Percentiles rank a stretch among this genome's conserved stretches.
Conservation (phyloP, 2,329 filamentous ascomycete species). For the Fusarium acutatum region DNA sequence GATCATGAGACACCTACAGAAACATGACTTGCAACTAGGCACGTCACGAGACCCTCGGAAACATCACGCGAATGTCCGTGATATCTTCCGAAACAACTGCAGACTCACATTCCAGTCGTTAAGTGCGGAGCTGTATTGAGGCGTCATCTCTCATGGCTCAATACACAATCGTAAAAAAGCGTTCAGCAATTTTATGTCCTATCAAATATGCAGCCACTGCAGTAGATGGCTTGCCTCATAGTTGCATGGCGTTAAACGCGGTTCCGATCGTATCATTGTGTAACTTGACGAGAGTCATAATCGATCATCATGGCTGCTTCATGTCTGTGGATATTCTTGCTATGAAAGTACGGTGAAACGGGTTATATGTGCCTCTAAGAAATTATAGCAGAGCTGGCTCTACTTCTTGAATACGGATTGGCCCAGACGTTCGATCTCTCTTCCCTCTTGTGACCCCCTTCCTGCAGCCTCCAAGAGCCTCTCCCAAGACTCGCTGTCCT, state of each 20-base stretch:
- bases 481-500: constrained; percentile 79
- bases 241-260: constrained; percentile 4
- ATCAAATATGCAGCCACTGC: constrained; percentile 8
- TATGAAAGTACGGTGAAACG: constrained; percentile 6
- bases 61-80: constrained; percentile 15
- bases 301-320: neutral
- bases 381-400: constrained; percentile 12
- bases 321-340: neutral
- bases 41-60: constrained; percentile 19
- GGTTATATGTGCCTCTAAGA: constrained; percentile 4
- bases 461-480: constrained; percentile 78
- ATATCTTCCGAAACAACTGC: constrained; percentile 15
- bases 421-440: constrained; percentile 84
- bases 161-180: neutral
- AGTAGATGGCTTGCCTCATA: neutral
- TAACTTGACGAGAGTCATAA: neutral
- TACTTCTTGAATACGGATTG: constrained; percentile 64
- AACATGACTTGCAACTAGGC: constrained; percentile 17
- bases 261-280: neutral
- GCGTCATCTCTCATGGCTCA: constrained; percentile 1
- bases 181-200: neutral
- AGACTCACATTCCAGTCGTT: constrained; percentile 7
- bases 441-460: constrained; percentile 69
- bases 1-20: constrained; percentile 18
- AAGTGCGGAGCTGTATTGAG: neutral